Percentiles rank a stretch among this genome's conserved stretches.
These are phyloP conservation scores for Xylaria sp. DNA, from an alignment of 2,329 filamentous ascomycete species.

Conservation along the genomic window DNA sequence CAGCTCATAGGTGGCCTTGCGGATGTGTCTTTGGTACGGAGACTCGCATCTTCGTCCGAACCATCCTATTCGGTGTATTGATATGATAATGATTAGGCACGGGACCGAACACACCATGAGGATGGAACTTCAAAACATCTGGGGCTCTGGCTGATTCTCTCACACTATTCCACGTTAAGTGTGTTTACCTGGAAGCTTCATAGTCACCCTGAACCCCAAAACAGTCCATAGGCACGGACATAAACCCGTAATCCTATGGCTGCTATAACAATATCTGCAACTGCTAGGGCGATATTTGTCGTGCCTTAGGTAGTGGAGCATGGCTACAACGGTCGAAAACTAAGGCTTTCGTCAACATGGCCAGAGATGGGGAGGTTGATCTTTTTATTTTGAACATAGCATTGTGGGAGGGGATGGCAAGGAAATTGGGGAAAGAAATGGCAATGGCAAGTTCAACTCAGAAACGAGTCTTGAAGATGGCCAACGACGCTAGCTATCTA, in stretches of 20 bases:
- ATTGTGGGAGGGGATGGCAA: conserved; percentile 38
- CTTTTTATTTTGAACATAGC: conserved; percentile 45
- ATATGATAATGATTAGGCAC: neutral
- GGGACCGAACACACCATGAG: neutral
- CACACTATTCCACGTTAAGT: neutral
- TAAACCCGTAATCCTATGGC: conserved; percentile 10
- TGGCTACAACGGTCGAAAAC: conserved; percentile 29
- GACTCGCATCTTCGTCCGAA: neutral
- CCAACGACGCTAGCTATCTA: conserved; percentile 32
- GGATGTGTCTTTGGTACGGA: conserved; percentile 18
- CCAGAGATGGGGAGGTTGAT: conserved; percentile 36
- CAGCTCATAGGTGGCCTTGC: conserved; percentile 38
- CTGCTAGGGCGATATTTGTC: conserved; percentile 12
- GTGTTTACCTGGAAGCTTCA: conserved; percentile 2
- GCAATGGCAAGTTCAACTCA: conserved; percentile 36
- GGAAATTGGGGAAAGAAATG: conserved; percentile 39
- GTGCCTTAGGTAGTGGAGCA: neutral
- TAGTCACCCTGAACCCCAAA: neutral
- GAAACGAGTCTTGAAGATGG: conserved; percentile 38
- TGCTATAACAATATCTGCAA: conserved; percentile 6
- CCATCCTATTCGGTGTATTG: neutral
- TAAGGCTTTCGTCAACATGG: conserved; percentile 31
- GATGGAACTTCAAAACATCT: neutral
- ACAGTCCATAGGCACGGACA: neutral
- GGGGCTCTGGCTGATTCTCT: neutral